Percentiles rank a stretch among this genome's conserved stretches.
Conservation (phyloP, 495 filamentous ascomycete species). For the Cladorrhinum samala region DNA sequence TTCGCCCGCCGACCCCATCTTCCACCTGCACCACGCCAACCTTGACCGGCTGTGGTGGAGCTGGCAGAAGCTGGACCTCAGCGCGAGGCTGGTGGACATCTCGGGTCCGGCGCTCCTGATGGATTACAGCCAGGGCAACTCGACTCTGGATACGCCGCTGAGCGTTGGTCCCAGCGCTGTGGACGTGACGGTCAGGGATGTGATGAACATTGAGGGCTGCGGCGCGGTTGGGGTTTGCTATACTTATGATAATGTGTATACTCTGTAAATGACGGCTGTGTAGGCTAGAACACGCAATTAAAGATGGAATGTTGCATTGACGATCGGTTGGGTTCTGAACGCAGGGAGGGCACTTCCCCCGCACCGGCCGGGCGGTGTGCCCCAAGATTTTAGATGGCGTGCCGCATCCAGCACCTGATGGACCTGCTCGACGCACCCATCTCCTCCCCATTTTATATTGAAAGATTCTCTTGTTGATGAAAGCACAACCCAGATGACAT, state of each 20-base stretch:
- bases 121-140: conserved; percentile 22
- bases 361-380: no score
- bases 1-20: conserved; percentile 36
- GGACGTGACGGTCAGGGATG: conserved; percentile 27
- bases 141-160: conserved; percentile 28
- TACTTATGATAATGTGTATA: conserved; percentile 30
- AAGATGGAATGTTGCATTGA: no score
- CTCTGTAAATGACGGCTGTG: no score
- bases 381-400: no score
- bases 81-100: conserved; percentile 31
- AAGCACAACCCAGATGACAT: no score
- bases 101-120: conserved; percentile 23
- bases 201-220: conserved; percentile 32
- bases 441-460: no score
- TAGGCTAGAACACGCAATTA: no score
- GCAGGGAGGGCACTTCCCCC: no score
- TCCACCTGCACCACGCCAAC: conserved; percentile 39
- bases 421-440: no score
- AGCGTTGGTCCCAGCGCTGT: conserved; percentile 26
- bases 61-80: conserved; percentile 33
- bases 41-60: conserved; percentile 37
- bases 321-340: no score
- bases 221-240: conserved; percentile 31
- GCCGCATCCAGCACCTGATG: no score
- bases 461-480: no score